Conservation (phyloP, 2,329 filamentous ascomycete genomes). For the Exophiala mesophila region DNA sequence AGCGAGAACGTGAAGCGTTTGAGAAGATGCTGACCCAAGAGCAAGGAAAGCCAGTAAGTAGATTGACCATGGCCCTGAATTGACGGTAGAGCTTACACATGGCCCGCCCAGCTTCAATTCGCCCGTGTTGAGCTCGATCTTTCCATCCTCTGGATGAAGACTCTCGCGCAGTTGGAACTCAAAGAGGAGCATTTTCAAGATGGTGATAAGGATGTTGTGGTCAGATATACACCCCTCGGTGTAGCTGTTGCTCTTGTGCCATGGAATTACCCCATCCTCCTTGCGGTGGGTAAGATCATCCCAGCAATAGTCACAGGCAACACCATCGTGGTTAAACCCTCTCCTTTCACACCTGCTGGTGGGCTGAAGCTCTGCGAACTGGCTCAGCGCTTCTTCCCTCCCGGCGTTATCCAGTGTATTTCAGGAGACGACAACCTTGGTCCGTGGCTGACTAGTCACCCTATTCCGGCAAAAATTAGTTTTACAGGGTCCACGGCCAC, state of each 20-base stretch:
- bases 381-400: constrained; percentile 52
- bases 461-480: constrained; percentile 55
- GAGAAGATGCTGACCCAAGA: constrained; percentile 36
- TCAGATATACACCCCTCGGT: constrained; percentile 33
- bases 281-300: constrained; percentile 46
- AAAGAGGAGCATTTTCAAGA: constrained; percentile 19
- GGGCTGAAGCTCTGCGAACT: constrained; percentile 56
- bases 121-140: not conserved
- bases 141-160: constrained; percentile 18
- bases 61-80: not conserved
- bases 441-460: constrained; percentile 52
- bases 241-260: constrained; percentile 50
- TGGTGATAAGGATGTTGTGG: constrained; percentile 31
- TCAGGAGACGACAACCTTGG: constrained; percentile 57
- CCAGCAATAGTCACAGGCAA: constrained; percentile 48
- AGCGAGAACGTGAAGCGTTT: constrained; percentile 32
- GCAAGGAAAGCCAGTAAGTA: constrained; percentile 32
- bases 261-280: constrained; percentile 49
- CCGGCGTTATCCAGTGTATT: constrained; percentile 56
- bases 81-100: no score
- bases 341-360: constrained; percentile 48
- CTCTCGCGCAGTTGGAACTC: constrained; percentile 32
- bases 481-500: constrained; percentile 60
- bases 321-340: constrained; percentile 52
- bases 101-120: constrained; percentile 5